Base-by-base conservation (phyloP, 1,284 basidiomycete genomes). In the Leccinum idahoense region DNA sequence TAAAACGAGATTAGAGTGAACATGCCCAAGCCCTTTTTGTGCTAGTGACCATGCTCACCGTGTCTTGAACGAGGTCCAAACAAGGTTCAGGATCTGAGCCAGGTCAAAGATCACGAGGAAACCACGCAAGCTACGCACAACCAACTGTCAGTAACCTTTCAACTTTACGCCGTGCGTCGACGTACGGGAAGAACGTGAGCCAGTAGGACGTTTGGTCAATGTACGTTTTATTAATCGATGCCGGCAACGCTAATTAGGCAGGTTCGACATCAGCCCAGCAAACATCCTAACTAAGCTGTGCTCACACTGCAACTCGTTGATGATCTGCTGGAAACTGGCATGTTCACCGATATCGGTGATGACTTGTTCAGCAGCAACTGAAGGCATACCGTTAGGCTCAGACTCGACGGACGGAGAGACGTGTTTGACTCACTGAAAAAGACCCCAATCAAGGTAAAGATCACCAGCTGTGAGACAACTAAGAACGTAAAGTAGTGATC, bases 101-200 rank as follows among this genome's bases (percentile, higher is more conserved):
- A 99, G 81, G 74, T 99, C 97, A 72, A 98, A 98, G 63, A 98
- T 79, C 26, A 89, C 89, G 56, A 98, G 82, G 82, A 97, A 97
- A 35, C 95, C 96, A 71, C 96, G 92, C 41, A 98, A 82, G 4
- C 90, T 92, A 66, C 12, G 57, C 14, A 26, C 51, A 39, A 26
- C 23, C 3, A 37, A 29, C 37, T 75, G 14, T 56, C 29, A 75
- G 63, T 18, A 60, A 49, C 15, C 3, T 51, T 58, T 35, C 0
- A 53, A 37, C 29, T 41, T 10, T 12, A 8, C 35, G 10, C 54
- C 44, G 32, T 39, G 29, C 11, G n/a, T 18, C 49, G 37, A 80
- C 87, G 39, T 75, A 91, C 84, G 95, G 94, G 80, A 96, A 93
- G 79, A 90, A 96, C 7, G 94, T 96, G 59, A 98, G 79, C 96